Evolutionary conservation across 371 early-diverging fungal species (phyloP).

Genomic region (Mortierella sp.): DNA sequence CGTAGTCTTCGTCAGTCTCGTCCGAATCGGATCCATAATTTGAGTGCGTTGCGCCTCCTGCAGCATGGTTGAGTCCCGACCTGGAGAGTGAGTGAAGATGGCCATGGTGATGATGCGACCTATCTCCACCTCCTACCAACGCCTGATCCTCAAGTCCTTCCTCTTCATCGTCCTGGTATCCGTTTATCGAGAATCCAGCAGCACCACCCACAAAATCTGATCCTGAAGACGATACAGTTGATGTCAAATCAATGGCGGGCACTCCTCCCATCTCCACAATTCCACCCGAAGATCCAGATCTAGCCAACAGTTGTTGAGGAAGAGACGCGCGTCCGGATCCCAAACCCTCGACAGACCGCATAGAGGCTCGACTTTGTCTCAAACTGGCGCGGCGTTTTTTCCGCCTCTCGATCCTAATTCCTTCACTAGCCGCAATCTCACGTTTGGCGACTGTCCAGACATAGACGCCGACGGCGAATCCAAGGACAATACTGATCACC

Average conservation of each 20-base stretch:
- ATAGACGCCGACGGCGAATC: slow-evolving; percentile 70
- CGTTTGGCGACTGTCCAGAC: slow-evolving; percentile 69
- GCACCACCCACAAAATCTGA: slow-evolving; percentile 37
- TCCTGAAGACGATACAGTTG: neutral
- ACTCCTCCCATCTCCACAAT: slow-evolving; percentile 5
- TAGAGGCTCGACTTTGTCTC: slow-evolving; percentile 25
- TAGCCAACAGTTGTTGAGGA: slow-evolving; percentile 15
- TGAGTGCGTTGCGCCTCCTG: neutral
- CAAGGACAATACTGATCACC: slow-evolving; percentile 63
- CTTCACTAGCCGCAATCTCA: slow-evolving; percentile 65
- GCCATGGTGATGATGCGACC: neutral
- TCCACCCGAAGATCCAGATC: slow-evolving; percentile 20
- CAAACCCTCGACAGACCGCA: slow-evolving; percentile 13
- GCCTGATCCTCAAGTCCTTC: slow-evolving; percentile 47
- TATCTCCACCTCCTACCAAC: slow-evolving; percentile 20
- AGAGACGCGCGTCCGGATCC: slow-evolving; percentile 23
- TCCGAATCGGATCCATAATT: slow-evolving; percentile 34
- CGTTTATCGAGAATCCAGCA: neutral
- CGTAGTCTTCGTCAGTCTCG: slow-evolving; percentile 31
- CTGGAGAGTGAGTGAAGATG: neutral
- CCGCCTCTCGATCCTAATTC: slow-evolving; percentile 38
- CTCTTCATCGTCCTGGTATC: slow-evolving; percentile 38
- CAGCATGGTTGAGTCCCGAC: neutral
- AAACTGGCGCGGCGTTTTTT: slow-evolving; percentile 34
- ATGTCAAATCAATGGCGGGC: slow-evolving; percentile 16